Conservation (phyloP, 2,329 filamentous ascomycete genomes). For the Daldinia eschscholtzii region DNA sequence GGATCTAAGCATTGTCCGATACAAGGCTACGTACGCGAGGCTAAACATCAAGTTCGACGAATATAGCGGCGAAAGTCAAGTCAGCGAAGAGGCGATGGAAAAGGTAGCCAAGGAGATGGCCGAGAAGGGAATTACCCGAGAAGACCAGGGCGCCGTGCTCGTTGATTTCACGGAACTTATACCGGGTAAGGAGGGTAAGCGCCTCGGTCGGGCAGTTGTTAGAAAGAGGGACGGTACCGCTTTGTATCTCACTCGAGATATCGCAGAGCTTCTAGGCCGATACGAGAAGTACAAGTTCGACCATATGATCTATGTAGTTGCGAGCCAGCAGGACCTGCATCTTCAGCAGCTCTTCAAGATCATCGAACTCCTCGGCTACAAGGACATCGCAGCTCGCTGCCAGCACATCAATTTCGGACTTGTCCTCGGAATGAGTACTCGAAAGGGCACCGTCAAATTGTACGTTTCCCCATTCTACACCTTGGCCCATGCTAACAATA, state of each 20-base stretch:
- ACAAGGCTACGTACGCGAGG: conserved; percentile 69
- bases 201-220: conserved; percentile 77
- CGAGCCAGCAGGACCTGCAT: conserved; percentile 78
- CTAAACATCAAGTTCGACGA: conserved; percentile 73
- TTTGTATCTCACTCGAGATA: conserved; percentile 82
- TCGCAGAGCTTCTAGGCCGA: conserved; percentile 78
- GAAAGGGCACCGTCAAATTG: conserved; percentile 74
- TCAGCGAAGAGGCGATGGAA: conserved; percentile 75
- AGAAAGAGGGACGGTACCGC: conserved; percentile 81
- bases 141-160: conserved; percentile 78
- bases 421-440: conserved; percentile 77
- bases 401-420: conserved; percentile 83
- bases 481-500: conserved; percentile 14
- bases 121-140: conserved; percentile 74
- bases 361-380: conserved; percentile 76
- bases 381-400: conserved; percentile 75
- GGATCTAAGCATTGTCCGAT: conserved; percentile 69
- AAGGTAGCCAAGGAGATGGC: conserved; percentile 71
- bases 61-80: conserved; percentile 80
- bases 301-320: conserved; percentile 85
- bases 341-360: conserved; percentile 83
- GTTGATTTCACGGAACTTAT: conserved; percentile 79
- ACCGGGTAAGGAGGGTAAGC: conserved; percentile 74
- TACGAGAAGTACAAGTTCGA: conserved; percentile 73
- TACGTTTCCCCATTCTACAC: conserved; percentile 13